A percentile compares a stretch with the other conserved stretches of the same genome.
Conservation (phyloP, 2,329 filamentous ascomycete genomes). For the Talaromyces rugulosus region DNA sequence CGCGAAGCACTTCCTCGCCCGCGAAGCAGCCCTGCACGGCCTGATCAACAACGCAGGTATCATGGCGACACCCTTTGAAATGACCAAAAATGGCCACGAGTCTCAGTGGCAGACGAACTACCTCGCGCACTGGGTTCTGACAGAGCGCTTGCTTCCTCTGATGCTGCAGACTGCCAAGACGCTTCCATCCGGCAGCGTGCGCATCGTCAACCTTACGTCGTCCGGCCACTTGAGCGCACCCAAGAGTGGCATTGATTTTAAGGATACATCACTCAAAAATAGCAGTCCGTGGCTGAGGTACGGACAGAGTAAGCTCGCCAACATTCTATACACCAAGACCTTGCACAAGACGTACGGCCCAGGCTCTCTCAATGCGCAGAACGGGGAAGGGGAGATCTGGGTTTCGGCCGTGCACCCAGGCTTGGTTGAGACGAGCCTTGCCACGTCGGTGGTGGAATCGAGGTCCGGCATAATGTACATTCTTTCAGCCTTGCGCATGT, state of each 20-base stretch:
- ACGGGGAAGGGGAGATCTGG: conserved; percentile 36
- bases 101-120: conserved; percentile 17
- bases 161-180: conserved; percentile 13
- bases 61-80: conserved; percentile 13
- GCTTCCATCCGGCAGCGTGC: conserved; percentile 10
- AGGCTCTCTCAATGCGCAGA: conserved; percentile 22
- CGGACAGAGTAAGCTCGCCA: conserved; percentile 46
- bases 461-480: conserved; percentile 4
- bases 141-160: conserved; percentile 14
- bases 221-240: conserved; percentile 14
- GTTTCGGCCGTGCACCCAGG: conserved; percentile 38
- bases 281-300: conserved; percentile 36
- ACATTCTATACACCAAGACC: conserved; percentile 40
- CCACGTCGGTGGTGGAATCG: conserved; percentile 12
- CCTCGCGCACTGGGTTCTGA: conserved; percentile 17
- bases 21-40: conserved; percentile 14
- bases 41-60: conserved; percentile 17
- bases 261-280: conserved; percentile 18
- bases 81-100: conserved; percentile 18
- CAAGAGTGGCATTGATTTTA: conserved; percentile 16
- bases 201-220: conserved; percentile 18
- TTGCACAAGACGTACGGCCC: conserved; percentile 32
- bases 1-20: conserved; percentile 8
- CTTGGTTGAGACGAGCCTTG: conserved; percentile 31
- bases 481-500: neutral